phyloP scores from a whole-genome alignment of 352 stramenopile species.

The Halophytophthora polymorphica region DNA sequence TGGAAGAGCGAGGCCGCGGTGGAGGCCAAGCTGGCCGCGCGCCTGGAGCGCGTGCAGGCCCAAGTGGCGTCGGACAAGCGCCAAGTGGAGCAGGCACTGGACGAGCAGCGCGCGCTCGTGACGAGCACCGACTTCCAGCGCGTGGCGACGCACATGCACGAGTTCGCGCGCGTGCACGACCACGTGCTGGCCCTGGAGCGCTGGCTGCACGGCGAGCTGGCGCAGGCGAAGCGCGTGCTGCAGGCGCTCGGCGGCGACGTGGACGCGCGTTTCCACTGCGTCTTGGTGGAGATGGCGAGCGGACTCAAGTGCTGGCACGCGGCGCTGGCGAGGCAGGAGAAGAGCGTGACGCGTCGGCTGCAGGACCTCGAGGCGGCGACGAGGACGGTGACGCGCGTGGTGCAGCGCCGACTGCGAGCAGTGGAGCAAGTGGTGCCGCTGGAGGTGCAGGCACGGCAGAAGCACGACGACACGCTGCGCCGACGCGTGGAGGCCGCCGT shows the following conservation, averaged over 20 bases:
- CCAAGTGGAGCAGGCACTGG: constrained; percentile 44
- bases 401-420: constrained; percentile 47
- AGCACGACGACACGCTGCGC: constrained; percentile 51
- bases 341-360: constrained; percentile 24
- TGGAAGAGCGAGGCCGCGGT: constrained; percentile 46
- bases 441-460: constrained; percentile 59
- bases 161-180: constrained; percentile 55
- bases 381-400: constrained; percentile 2
- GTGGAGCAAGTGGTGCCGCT: constrained; percentile 63
- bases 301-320: constrained; percentile 28
- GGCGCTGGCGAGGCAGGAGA: constrained; percentile 33
- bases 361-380: constrained; percentile 33
- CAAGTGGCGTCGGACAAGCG: constrained; percentile 50
- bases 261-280: constrained; percentile 32
- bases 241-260: constrained; percentile 36
- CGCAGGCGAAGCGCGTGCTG: constrained; percentile 46
- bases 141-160: constrained; percentile 41
- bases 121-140: constrained; percentile 48
- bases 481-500: constrained; percentile 39
- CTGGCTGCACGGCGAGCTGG: constrained; percentile 51
- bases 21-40: constrained; percentile 34
- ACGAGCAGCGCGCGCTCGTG: constrained; percentile 50
- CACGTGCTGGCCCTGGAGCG: constrained; percentile 55
- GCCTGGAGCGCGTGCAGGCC: constrained; percentile 42
- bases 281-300: constrained; percentile 32